phyloP scores from a whole-genome alignment of 306 rosid genomes.

The Gynostemma pentaphyllum region DNA sequence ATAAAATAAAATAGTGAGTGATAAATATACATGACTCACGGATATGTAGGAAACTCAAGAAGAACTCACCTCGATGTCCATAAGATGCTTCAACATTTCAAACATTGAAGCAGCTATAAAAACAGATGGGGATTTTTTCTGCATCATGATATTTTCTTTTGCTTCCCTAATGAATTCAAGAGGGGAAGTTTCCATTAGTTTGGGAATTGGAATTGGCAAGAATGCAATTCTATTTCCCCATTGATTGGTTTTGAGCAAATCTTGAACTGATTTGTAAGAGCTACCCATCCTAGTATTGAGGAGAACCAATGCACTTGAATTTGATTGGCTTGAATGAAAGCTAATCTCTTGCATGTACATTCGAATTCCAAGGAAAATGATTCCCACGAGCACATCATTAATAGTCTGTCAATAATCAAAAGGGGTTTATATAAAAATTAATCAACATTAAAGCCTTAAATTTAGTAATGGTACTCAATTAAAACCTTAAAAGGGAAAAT shows the following conservation, averaged over 20 bases:
- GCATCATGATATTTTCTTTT: conserved; percentile 27
- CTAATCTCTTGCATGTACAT: conserved; percentile 39
- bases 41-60: too few species aligned
- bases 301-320: conserved; percentile 39
- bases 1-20: too few species aligned
- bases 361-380: conserved; percentile 35
- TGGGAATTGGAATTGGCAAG: conserved; percentile 42
- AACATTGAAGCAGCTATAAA: conserved; percentile 24
- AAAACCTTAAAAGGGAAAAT: too few species aligned
- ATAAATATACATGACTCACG: too few species aligned
- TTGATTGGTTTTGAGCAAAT: conserved; percentile 28
- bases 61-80: conserved; percentile 50
- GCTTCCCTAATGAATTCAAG: conserved; percentile 35
- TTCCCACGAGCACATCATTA: conserved; percentile 47
- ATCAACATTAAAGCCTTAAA: too few species aligned
- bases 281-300: conserved; percentile 40
- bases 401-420: conserved; percentile 19
- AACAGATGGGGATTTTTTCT: conserved; percentile 32
- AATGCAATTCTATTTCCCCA: conserved; percentile 54
- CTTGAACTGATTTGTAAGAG: conserved; percentile 39
- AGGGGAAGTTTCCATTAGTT: conserved; percentile 22
- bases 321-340: conserved; percentile 23
- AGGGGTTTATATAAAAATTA: not conserved
- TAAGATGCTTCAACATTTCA: conserved; percentile 26
- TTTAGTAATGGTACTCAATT: too few species aligned